phyloP scores from a whole-genome alignment of 331 rosid genomes.

The Stylosanthes scabra region DNA sequence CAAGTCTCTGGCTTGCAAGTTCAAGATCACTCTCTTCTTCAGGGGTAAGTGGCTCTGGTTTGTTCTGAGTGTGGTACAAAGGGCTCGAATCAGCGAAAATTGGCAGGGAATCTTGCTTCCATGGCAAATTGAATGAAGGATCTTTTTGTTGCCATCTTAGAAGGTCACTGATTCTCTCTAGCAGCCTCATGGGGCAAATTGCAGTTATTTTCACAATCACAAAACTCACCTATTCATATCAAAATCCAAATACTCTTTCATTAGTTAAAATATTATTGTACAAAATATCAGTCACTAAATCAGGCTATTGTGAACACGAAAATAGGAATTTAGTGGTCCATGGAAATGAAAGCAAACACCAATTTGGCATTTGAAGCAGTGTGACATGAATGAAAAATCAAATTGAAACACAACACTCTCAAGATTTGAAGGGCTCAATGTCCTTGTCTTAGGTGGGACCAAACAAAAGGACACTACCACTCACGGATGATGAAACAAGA shows the following conservation, averaged over 20 bases:
- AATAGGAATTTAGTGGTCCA: not conserved
- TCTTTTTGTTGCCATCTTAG: slow-evolving; percentile 85
- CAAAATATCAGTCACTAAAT: too few species aligned
- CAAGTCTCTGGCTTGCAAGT: slow-evolving; percentile 60
- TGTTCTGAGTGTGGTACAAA: slow-evolving; percentile 64
- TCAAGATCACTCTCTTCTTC: slow-evolving; percentile 75
- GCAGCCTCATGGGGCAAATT: slow-evolving; percentile 75
- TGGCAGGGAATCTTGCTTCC: slow-evolving; percentile 76
- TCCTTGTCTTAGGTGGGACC: slow-evolving; percentile 26
- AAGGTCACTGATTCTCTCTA: slow-evolving; percentile 72
- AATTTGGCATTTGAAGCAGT: not conserved
- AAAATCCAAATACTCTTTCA: not conserved
- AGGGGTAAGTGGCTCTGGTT: slow-evolving; percentile 59
- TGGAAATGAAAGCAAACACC: not conserved
- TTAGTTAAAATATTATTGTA: too few species aligned
- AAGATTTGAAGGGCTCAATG: slow-evolving; percentile 8
- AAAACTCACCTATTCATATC: slow-evolving; percentile 66
- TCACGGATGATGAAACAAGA: not conserved
- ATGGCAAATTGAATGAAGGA: slow-evolving; percentile 70
- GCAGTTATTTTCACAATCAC: slow-evolving; percentile 81
- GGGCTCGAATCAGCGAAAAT: slow-evolving; percentile 72
- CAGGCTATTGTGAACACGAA: too few species aligned
- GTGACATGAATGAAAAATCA: not conserved
- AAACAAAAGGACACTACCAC: not conserved
- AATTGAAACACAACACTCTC: slow-evolving; percentile 9